phyloP scores from a whole-genome alignment of 129 eudicot species.

The Lonicera japonica region DNA sequence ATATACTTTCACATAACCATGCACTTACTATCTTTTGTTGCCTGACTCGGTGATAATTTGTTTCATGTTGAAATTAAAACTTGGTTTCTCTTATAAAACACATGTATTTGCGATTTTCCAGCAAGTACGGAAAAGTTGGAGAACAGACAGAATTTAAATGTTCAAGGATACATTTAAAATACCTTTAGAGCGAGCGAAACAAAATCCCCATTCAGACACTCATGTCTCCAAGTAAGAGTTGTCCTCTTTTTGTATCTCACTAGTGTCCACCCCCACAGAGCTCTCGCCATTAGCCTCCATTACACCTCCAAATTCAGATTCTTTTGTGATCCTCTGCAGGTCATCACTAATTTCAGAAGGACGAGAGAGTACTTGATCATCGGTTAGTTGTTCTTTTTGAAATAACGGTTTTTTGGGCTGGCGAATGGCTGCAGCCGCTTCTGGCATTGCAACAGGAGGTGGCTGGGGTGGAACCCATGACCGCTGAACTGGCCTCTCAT shows the following conservation, averaged over 20 bases:
- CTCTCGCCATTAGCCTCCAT: slow-evolving; percentile 36
- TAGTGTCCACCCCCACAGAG: slow-evolving; percentile 6
- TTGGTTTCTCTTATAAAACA: too few species aligned
- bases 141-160: too few species aligned
- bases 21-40: too few species aligned
- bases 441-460: slow-evolving; percentile 84
- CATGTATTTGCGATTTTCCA: too few species aligned
- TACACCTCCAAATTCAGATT: slow-evolving; percentile 34
- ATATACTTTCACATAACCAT: too few species aligned
- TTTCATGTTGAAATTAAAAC: too few species aligned
- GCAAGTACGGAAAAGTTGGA: too few species aligned
- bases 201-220: too few species aligned
- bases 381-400: slow-evolving; percentile 48
- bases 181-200: slow-evolving; percentile 1
- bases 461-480: slow-evolving; percentile 88
- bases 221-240: slow-evolving; percentile 1
- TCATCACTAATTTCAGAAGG: slow-evolving; percentile 27
- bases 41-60: too few species aligned
- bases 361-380: slow-evolving; percentile 45
- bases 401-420: slow-evolving; percentile 60
- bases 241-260: slow-evolving; percentile 9
- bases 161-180: neutral
- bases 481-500: slow-evolving; percentile 53
- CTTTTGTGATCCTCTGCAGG: slow-evolving; percentile 36
- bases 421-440: slow-evolving; percentile 87